Base-by-base conservation (phyloP, 1,284 basidiomycete species). In the Cryptococcus neoformans region DNA sequence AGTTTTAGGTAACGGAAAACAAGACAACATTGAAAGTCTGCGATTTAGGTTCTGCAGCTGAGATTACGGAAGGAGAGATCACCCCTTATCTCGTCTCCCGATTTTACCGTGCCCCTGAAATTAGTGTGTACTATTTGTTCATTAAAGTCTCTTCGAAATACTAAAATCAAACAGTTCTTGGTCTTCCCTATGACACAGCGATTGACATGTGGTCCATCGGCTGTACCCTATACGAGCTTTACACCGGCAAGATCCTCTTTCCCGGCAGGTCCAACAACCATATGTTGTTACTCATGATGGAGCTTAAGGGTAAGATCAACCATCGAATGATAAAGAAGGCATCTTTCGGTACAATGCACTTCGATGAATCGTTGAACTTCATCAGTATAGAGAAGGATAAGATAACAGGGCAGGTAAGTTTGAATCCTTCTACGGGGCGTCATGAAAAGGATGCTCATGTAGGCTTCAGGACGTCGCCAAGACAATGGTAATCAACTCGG, bases 71-170 rank as follows among this genome's bases (percentile, higher is more conserved):
- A 76, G 74, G 72, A 21, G 96, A 98, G 47, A 94, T 99, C 64
- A 98, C 96, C 1, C 96, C 96, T 2, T 99, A 99, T 76, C 87
- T 99, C 55, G 96, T 99, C 56, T 94, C 91, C 64, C 83, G 96
- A 46, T 99, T 99, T 80, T 99, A 99, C 74, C 89, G 96, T 49
- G 95, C 96, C 1, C 96, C 96, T 1, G 96, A 99, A 79, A 98
- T 99, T 73, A 99, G 93, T 97, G 70, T 74, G 87, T 83, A 1
- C 54, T 9, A 7, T 3, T 37, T 37, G 2, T 5, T 17, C 5
- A 38, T 8, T 16, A 44, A 44, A 50, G 14, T 12, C 44, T 6
- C 37, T 6, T 11, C 9, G 7, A 37, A 6, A 4, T 12, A 11
- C n/a, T 42, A 9, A 40, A 3, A 16, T 49, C 45, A n/a, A 28